A percentile compares a stretch with the other conserved stretches of the same genome.
These are phyloP conservation scores for Ogataea wickerhamii DNA, from an alignment of 805 yeast genomes.

Conservation along the genomic window DNA sequence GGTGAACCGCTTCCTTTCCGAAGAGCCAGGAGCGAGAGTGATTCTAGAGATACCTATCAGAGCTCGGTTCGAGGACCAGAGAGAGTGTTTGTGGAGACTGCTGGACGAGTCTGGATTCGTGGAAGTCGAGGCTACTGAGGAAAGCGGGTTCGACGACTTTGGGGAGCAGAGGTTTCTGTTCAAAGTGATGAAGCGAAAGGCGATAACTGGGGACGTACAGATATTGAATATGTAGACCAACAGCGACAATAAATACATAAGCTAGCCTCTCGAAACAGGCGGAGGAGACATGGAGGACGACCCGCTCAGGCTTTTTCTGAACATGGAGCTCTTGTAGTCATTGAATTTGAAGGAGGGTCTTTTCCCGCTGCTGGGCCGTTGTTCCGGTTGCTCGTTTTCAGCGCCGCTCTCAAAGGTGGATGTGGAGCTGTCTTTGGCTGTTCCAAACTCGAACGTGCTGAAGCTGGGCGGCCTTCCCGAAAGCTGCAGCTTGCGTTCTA, in stretches of 20 bases:
- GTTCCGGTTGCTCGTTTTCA: neutral
- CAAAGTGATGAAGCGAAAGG: constrained; percentile 31
- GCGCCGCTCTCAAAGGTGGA: neutral
- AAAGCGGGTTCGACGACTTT: constrained; percentile 80
- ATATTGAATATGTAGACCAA: neutral
- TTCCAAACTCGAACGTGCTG: constrained; percentile 14
- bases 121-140: constrained; percentile 39
- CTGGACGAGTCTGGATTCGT: constrained; percentile 37
- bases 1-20: constrained; percentile 45
- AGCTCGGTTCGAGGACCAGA: constrained; percentile 57
- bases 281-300: neutral
- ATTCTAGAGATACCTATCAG: constrained; percentile 77
- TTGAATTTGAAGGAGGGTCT: constrained; percentile 24
- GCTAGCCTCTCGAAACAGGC: neutral
- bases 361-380: constrained; percentile 1
- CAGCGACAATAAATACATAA: neutral
- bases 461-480: neutral
- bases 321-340: constrained; percentile 25
- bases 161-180: constrained; percentile 64
- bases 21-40: constrained; percentile 39
- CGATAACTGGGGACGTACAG: neutral
- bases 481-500: constrained; percentile 9
- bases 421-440: constrained; percentile 1
- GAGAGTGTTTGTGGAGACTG: constrained; percentile 57
- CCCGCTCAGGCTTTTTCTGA: constrained; percentile 22